These are phyloP conservation scores for Solanum commersonii DNA, from an alignment of 257 asterid genomes.

Conservation along the genomic window DNA sequence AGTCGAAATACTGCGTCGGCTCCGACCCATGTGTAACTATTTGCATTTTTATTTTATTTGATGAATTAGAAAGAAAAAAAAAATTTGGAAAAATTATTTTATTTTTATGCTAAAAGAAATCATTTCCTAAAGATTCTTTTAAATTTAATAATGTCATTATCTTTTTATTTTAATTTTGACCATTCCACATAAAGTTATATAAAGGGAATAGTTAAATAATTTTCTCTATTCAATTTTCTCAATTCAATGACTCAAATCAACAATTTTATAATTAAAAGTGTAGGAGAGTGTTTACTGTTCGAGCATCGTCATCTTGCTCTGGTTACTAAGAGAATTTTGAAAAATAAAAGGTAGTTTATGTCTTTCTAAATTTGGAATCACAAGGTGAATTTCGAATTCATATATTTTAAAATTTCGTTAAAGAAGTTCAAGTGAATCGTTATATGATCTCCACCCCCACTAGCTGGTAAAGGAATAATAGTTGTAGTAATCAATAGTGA, in stretches of 20 bases:
- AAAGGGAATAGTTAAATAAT: background rate
- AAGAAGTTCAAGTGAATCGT: rapidly evolving
- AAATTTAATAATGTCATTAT: background rate
- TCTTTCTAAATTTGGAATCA: no score
- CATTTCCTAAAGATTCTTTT: background rate
- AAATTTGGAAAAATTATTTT: background rate
- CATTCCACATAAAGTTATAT: background rate
- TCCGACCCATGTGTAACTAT: background rate
- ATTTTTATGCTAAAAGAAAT: background rate
- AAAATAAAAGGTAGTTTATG: no score
- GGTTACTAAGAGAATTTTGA: background rate
- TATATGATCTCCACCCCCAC: no score
- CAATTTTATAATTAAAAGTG: background rate
- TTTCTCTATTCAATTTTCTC: background rate
- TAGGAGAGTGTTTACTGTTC: rapidly evolving
- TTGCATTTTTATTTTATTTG: background rate
- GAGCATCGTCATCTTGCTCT: background rate
- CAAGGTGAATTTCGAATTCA: rapidly evolving
- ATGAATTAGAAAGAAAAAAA: background rate
- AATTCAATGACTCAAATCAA: background rate
- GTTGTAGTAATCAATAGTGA: background rate
- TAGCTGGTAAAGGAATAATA: no score
- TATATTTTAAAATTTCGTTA: background rate
- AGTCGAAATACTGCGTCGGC: background rate
- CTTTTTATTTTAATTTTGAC: background rate